Base-by-base conservation (phyloP, 257 asterid species). In the Echites panduratus region DNA sequence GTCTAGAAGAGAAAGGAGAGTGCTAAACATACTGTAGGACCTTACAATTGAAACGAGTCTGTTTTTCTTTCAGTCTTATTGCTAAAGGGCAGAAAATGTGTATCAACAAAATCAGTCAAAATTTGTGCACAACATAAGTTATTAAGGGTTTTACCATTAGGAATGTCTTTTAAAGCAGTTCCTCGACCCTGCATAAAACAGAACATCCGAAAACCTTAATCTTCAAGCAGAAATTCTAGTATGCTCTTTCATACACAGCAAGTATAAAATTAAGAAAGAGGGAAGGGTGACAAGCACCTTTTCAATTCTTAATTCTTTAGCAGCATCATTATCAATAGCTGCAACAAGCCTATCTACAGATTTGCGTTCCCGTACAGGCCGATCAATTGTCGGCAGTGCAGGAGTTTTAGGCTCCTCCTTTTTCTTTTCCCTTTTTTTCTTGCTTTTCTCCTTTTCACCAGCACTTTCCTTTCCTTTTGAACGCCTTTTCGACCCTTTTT, bases 291-390 rank as follows among this genome's bases (percentile, higher is more conserved):
- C 70, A 69, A 63, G 52, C 65, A 90, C 99, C 98, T 92, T 89
- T 78, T 89, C 98, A 80, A 95, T 84, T 56, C 66, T 86, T 64
- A 95, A 73, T 22, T 87, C 96, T 80, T 77, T 95, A 66, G 70
- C 53, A 68, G 89, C 66, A 53, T 92, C 97, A 82, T 82, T 85
- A 74, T 92, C 98, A 76, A 92, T 74, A 40, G 84, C 79, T 49
- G 98, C 97, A 73, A 90, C 99, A 76, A 95, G 79, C 78, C 98
- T 88, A 75, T 89, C 96, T 24, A 92, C 99, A 80, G 97, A 90
- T 85, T 90, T 95, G 47, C 98, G 84, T 77, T 90, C 98, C 2
- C 99, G 94, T 27, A 89, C 96, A 65, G 98, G 99, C 29, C 98
- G 98, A 0, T 90, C 98, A 72, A 75, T 65, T 27, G 90, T 70